phyloP scores from a whole-genome alignment of 1,139 yeast genomes.

The Zygoascus sp. region DNA sequence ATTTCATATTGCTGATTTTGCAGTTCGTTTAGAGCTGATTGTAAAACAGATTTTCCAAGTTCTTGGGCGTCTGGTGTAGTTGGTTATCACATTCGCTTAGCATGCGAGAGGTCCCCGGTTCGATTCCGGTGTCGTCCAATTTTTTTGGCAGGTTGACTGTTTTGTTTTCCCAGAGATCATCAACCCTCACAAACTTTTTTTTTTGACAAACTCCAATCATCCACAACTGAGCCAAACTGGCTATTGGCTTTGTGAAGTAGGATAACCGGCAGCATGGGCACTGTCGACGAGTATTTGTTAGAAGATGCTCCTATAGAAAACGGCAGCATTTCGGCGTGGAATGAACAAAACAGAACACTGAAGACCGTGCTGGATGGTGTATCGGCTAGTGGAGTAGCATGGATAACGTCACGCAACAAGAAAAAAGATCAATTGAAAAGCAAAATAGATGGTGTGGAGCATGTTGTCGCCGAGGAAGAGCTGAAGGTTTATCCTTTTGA shows the following conservation, averaged over 20 bases:
- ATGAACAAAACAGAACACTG: slow-evolving; percentile 36
- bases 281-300: slow-evolving; percentile 14
- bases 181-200: background rate
- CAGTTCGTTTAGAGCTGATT: background rate
- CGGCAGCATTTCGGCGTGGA: slow-evolving; percentile 31
- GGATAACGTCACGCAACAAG: slow-evolving; percentile 36
- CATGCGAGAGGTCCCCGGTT: slow-evolving; percentile 21
- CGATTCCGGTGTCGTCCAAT: slow-evolving; percentile 20
- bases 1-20: background rate
- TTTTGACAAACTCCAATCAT: background rate
- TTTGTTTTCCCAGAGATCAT: background rate
- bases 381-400: slow-evolving; percentile 39
- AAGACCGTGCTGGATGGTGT: slow-evolving; percentile 42
- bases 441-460: slow-evolving; percentile 39
- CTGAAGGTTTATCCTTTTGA: slow-evolving; percentile 15
- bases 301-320: slow-evolving; percentile 32
- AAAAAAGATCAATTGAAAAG: slow-evolving; percentile 25
- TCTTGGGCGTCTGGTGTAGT: slow-evolving; percentile 20
- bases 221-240: background rate
- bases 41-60: background rate
- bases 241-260: background rate
- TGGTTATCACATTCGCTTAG: slow-evolving; percentile 21
- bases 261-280: background rate
- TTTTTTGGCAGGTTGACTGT: slow-evolving; percentile 11
- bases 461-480: slow-evolving; percentile 36